Base-by-base conservation (phyloP, 2,329 filamentous ascomycete species). In the Pleomassaria siparia region DNA sequence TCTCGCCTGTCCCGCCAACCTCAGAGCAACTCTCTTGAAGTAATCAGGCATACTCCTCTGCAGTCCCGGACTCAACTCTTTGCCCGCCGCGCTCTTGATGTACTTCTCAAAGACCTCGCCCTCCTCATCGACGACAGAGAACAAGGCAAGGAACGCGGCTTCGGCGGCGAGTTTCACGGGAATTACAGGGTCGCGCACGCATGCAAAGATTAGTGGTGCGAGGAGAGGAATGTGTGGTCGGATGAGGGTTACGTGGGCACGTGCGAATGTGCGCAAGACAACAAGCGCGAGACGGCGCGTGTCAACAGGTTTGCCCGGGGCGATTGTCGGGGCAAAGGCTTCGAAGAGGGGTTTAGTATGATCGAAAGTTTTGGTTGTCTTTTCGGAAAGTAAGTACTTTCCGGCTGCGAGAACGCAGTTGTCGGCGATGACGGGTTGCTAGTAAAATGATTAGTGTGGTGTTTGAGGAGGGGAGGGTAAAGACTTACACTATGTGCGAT, bases 21-120 rank as follows among this genome's bases (percentile, higher is more conserved):
- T 83, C 63, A 92, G 71, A 1, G 90, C 90, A 55, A 99, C 89
- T 33, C 94, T 80, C 79, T 96, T 96, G 76, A 97, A 97, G 75
- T 99, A 99, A 70, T 99, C 94, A 49, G 86, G 82, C 87, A 99
- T 96, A 69, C 87, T 91, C 59, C 92, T 82, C 80, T 95, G 94
- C 15, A 84, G 84, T 32, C 83, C 86, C 0, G 88, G 73, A 8
- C 85, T 79, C 49, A 96, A 72, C 2, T 83, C 81, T 42, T 82
- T 81, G 5, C 75, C 78, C 1, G 85, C 78, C 0, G 85, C 84
- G 9, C 82, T 78, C 76, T n/a, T n/a, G n/a, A 96, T 85, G 72
- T 91, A 97, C 73, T 91, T 91, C 60, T 96, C 91, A 69, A 96
- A 97, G 16, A 96, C 84, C 53, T 83, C 85, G 49, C 79, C 80